Evolutionary conservation across 352 stramenopile genomes (phyloP).

Genomic region (Phytophthora hybrid): DNA sequence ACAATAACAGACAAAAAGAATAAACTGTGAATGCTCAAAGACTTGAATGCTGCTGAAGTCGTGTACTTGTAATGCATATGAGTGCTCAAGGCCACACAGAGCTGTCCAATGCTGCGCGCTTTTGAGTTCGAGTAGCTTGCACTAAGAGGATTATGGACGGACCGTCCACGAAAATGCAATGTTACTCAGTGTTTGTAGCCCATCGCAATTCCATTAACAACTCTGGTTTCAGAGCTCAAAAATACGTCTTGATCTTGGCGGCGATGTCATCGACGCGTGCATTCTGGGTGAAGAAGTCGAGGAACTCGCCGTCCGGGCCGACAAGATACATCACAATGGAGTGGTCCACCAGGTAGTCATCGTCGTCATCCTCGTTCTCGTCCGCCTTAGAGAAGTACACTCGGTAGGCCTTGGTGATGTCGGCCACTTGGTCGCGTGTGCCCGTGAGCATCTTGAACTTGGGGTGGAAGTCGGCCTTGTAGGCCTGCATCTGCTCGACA

Average conservation of each 20-base stretch:
- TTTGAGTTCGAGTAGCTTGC: too few relatives aligned
- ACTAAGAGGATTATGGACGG: too few relatives aligned
- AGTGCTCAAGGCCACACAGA: too few relatives aligned
- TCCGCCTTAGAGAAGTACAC: conserved; percentile 99
- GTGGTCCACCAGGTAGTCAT: conserved; percentile 99
- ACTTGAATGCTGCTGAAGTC: neutral
- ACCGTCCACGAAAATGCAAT: neutral
- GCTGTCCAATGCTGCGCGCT: neutral
- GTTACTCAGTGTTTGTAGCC: neutral
- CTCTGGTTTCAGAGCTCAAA: conserved; percentile 38
- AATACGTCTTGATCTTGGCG: conserved; percentile 92
- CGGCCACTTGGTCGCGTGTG: conserved; percentile 95
- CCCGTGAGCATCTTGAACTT: conserved; percentile 92
- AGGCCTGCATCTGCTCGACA: conserved; percentile 95
- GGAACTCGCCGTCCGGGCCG: conserved; percentile 95
- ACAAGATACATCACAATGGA: conserved; percentile 99
- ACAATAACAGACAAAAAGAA: conserved; percentile 37
- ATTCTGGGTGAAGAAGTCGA: conserved; percentile 99
- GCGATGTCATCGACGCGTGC: conserved; percentile 95
- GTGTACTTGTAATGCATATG: too few relatives aligned
- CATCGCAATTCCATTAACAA: neutral
- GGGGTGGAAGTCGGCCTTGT: conserved; percentile 94
- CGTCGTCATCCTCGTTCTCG: conserved; percentile 95
- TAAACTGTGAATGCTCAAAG: conserved; percentile 44
- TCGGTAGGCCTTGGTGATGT: conserved; percentile 98